phyloP scores from a whole-genome alignment of 345 rosid species.

The Heritiera fomes region DNA sequence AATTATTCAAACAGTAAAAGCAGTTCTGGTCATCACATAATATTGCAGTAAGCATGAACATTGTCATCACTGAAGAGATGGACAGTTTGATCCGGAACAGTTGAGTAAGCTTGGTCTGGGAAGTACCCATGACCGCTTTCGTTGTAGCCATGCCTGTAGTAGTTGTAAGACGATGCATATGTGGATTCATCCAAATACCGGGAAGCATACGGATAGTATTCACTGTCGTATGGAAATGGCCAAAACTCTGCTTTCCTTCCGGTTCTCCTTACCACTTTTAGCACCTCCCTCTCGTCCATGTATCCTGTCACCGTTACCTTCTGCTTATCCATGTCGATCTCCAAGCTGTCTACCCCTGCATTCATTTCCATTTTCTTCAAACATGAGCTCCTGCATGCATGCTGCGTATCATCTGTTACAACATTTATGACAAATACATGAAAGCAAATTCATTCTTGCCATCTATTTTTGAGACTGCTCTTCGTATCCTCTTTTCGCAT shows the following conservation, averaged over 20 bases:
- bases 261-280: conserved; percentile 69
- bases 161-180: conserved; percentile 50
- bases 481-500: conserved; percentile 69
- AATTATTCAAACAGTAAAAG: background rate
- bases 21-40: conserved; percentile 33
- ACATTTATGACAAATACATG: background rate
- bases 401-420: no score
- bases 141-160: conserved; percentile 54
- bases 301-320: conserved; percentile 84
- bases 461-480: conserved; percentile 68
- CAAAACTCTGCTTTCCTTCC: conserved; percentile 79
- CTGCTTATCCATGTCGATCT: conserved; percentile 70
- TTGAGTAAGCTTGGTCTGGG: conserved; percentile 54
- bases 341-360: conserved; percentile 72
- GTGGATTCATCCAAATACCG: conserved; percentile 54
- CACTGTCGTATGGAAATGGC: conserved; percentile 78
- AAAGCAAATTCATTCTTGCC: conserved; percentile 40
- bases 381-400: background rate
- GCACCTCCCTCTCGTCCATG: conserved; percentile 58
- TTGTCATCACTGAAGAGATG: conserved; percentile 87
- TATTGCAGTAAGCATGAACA: conserved; percentile 58
- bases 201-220: conserved; percentile 63
- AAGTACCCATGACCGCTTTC: conserved; percentile 60
- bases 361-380: background rate
- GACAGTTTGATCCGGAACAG: conserved; percentile 57